Conservation (phyloP, 2,329 filamentous ascomycete genomes). For the Pestalotiopsis fici region DNA sequence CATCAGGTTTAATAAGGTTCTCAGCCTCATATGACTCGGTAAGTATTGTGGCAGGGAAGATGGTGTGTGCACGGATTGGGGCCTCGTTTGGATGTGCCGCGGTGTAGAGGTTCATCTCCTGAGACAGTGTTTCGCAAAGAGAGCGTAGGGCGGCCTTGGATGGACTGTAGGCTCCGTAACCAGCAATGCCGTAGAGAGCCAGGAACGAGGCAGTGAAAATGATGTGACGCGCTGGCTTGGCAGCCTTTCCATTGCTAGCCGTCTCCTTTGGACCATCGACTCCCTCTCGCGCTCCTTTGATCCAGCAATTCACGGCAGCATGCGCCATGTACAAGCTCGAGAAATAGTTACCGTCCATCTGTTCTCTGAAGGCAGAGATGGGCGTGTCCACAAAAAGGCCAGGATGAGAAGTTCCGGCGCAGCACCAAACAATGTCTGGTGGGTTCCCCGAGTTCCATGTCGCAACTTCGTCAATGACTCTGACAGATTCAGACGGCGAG, state of each 20-base stretch:
- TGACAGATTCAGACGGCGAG: slow-evolving; percentile 53
- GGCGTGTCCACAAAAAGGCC: slow-evolving; percentile 37
- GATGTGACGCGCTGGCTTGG: slow-evolving; percentile 51
- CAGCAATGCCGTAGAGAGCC: slow-evolving; percentile 63
- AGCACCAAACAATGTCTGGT: slow-evolving; percentile 68
- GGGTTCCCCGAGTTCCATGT: slow-evolving; percentile 61
- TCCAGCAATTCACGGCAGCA: slow-evolving; percentile 28
- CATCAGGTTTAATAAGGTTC: slow-evolving; percentile 18
- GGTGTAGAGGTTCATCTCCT: slow-evolving; percentile 51
- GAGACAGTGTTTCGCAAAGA: slow-evolving; percentile 64
- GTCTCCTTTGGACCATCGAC: not conserved
- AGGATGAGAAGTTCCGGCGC: slow-evolving; percentile 63
- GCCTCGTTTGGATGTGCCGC: slow-evolving; percentile 27
- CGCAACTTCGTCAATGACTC: slow-evolving; percentile 59
- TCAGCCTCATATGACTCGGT: slow-evolving; percentile 47
- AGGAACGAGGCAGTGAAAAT: slow-evolving; percentile 67
- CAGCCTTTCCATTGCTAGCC: not conserved
- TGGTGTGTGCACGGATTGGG: slow-evolving; percentile 59
- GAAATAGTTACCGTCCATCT: slow-evolving; percentile 43
- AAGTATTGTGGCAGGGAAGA: slow-evolving; percentile 67
- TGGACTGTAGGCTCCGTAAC: slow-evolving; percentile 67
- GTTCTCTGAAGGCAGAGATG: slow-evolving; percentile 29
- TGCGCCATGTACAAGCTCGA: slow-evolving; percentile 39
- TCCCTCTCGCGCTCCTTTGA: slow-evolving; percentile 13
- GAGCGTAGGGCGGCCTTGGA: slow-evolving; percentile 68